Percentiles rank a stretch among this genome's conserved stretches.
These are phyloP conservation scores for Sphagnum magellanicum DNA, from an alignment of 228 moss, liverwort and hornwort genomes.

Conservation along the genomic window DNA sequence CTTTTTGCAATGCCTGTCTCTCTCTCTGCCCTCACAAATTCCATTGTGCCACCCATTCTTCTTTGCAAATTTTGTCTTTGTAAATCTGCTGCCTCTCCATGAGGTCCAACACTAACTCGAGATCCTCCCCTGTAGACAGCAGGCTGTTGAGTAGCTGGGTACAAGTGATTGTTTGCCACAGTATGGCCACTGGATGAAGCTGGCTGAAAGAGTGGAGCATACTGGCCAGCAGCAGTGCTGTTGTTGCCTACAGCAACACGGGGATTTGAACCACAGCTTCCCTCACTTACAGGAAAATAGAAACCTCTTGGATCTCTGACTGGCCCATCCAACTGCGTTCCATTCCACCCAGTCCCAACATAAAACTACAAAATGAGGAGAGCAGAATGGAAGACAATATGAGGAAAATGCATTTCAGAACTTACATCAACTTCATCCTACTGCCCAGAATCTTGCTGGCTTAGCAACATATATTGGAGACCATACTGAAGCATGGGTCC, in stretches of 20 bases:
- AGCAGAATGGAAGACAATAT: too few species aligned
- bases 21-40: too few species aligned
- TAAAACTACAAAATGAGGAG: too few species aligned
- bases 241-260: conserved; percentile 12
- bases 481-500: too few species aligned
- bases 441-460: too few species aligned
- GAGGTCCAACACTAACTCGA: conserved; percentile 10
- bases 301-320: conserved; percentile 11
- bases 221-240: neutral
- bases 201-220: neutral
- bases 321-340: neutral
- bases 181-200: neutral
- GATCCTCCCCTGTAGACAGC: conserved; percentile 3
- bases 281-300: conserved; percentile 12
- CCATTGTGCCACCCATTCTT: too few species aligned
- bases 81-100: neutral
- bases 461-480: too few species aligned
- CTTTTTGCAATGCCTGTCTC: too few species aligned
- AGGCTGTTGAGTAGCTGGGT: conserved; percentile 7
- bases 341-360: too few species aligned
- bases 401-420: too few species aligned
- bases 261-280: conserved; percentile 30
- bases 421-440: too few species aligned
- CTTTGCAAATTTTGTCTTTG: conserved; percentile 4
- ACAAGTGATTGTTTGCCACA: neutral